Base-by-base conservation (phyloP, 352 stramenopile genomes). In the Globisporangium heterothallicum region DNA sequence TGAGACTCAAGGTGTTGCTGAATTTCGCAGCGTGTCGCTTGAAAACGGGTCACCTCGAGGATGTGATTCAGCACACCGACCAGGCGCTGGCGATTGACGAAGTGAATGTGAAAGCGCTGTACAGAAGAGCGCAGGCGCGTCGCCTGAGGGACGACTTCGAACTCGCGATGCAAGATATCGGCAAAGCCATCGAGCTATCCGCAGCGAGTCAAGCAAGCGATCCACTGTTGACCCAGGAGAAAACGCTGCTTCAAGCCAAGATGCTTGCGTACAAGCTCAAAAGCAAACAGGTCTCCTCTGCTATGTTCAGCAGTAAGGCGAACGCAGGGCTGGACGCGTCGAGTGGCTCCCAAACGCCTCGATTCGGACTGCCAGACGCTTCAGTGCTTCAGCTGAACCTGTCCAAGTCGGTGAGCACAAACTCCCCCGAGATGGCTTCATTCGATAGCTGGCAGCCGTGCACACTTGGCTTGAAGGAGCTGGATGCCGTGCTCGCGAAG, bases 21-120 rank as follows among this genome's bases (percentile, higher is more conserved):
- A 94, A 94, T 56, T 88, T 88, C 61, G 64, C 68, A 27, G 74
- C 81, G 2, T 89, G 78, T 57, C 68, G 79, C 25, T 65, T 91
- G 30, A 88, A 88, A 58, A 90, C 75, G 26, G 58, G 69, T 56
- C 76, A 91, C 36, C 52, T 85, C 13, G 83, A 94, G 27, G 74
- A 92, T 43, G 74, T 66, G n/a, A 64, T 90, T 24, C 74, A 85
- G 44, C 68, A 94, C 46, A 61, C 70, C 0, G 61, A 73, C 19
- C 63, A 88, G 36, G 78, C 76, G 13, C 61, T 92, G 2, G 58
- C 77, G 40, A 64, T 91, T 16, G 66, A 92, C n/a, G 12, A 49
- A 1, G 26, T 54, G 14, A 85, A 60, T 47, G 64, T 86, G 3
- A 92, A 92, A 56, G 81, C 80, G 16, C 49, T 89, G 7, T 92